Evolutionary conservation across 2,329 filamentous ascomycete species (phyloP), one percentile per base, ranked within the genome.

Genomic region (Colletotrichum tamarilloi): DNA sequence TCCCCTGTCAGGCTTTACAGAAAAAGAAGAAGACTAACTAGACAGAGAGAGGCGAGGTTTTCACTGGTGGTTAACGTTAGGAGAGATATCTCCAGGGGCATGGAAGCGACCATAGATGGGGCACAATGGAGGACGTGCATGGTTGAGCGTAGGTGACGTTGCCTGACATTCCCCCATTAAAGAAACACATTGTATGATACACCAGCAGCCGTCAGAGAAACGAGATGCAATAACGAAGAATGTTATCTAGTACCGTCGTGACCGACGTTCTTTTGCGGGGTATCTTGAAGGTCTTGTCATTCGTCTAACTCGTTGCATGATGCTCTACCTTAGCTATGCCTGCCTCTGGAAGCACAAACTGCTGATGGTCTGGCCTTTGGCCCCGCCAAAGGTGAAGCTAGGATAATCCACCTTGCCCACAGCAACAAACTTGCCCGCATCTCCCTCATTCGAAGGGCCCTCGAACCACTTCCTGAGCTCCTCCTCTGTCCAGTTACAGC

Each of bases 401-500:
- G 91, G 93, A 82, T 98, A 98, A 79, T 92, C 90, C 67, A 98
- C 91, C 77, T 90, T 88, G 1, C 90, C 92, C 67, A 90, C 91
- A 69, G 91, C 89, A 74, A 86, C 85, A 77, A 97, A 87, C 62
- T 85, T 79, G 71, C 82, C 81, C 74, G 5, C 80, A 77, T 62
- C 81, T 26, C 62, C 69, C 35, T 74, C 77, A 60, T 76, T 77
- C 32, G 76, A 78, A 26, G 76, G 82, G 3, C 82, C 85, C 63
- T 88, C 91, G 80, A 98, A 97, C 95, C 96, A 98, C 19, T 84
- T 84, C 73, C 88, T 86, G 78, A 99, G 84, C 85, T 99, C 97
- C 53, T 91, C 89, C 85, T 97, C 95, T 1, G 96, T 98, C 97
- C 97, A 99, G 84, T 99, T 99, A 82, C 97, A 99, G 82, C 95